Percentiles rank a stretch among this genome's conserved stretches.
Evolutionary conservation across 805 yeast species (phyloP).

Genomic region (Myxozyma neotropica): DNA sequence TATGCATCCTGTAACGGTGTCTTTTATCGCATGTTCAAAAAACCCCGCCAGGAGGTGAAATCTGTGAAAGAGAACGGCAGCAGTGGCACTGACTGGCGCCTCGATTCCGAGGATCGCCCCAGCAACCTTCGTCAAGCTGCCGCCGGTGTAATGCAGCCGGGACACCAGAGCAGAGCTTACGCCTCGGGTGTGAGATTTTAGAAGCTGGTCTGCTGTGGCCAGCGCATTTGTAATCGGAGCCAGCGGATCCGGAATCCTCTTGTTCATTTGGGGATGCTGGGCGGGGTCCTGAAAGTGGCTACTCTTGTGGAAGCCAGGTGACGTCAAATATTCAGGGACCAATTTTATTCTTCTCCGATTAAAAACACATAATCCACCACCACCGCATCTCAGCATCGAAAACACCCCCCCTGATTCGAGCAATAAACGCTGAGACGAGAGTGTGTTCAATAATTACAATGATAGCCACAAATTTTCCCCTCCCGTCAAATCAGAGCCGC

Average conservation of each 20-base stretch:
- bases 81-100: slow-evolving; percentile 22
- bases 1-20: slow-evolving; percentile 21
- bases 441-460: too few species aligned
- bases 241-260: slow-evolving; percentile 1
- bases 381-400: too few species aligned
- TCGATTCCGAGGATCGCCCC: slow-evolving; percentile 23
- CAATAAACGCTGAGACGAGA: too few species aligned
- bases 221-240: slow-evolving; percentile 20
- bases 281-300: neutral
- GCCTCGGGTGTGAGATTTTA: slow-evolving; percentile 13
- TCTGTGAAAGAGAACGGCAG: slow-evolving; percentile 28
- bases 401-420: too few species aligned
- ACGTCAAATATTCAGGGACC: too few species aligned
- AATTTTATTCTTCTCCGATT: too few species aligned
- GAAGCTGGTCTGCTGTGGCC: slow-evolving; percentile 28
- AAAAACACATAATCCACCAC: too few species aligned
- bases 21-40: slow-evolving; percentile 17
- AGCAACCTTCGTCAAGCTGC: slow-evolving; percentile 25
- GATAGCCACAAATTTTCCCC: slow-evolving; percentile 25
- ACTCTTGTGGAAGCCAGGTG: too few species aligned
- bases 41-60: slow-evolving; percentile 28
- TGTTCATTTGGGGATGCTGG: neutral
- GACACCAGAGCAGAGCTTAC: slow-evolving; percentile 1
- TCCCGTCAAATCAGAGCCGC: slow-evolving; percentile 14
- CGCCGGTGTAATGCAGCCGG: slow-evolving; percentile 24